Evolutionary conservation across 441 rosid genomes (phyloP), one percentile per base, ranked within the genome.

Genomic region (Populus hybrid): DNA sequence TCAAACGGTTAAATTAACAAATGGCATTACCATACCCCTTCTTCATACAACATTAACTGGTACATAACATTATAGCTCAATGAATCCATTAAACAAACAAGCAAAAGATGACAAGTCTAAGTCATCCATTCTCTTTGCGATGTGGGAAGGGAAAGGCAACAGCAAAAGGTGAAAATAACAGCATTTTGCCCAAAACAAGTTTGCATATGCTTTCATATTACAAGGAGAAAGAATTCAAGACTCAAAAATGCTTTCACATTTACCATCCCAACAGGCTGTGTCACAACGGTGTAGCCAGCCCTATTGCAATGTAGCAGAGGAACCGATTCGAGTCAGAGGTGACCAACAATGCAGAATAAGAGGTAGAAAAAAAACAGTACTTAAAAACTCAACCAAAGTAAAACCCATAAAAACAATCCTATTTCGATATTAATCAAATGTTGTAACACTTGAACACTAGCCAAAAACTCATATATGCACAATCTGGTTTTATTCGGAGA

Each of bases 221-320:
- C 57, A 73, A 65, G 63, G 38, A 73, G 32, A 69, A 73, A 57
- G 34, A 67, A 18, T 23, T 42, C 65, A 78, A 26, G 21, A 35
- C 36, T 34, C 36, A 68, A 79, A 74, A 8, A 28, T 28, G 28
- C 81, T 81, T 81, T 84, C 79, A 79, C 80, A 80, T 66, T 82
- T 81, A 78, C 70, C 81, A 82, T 81, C 77, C 90, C 90, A 83
- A 87, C 86, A 85, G 73, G 74, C 84, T 64, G 6, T 74, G 88
- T 95, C 95, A 95, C 97, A 93, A 91, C 12, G 95, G 91, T 75
- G 91, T 90, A 54, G 97, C 97, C 91, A 95, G 34, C 83, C 95
- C 97, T 90, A 94, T 85, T 67, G 72, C 88, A 26, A 91, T 72
- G 82, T 73, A 79, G 83, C 72, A 85, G 73, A 88, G 76, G 76